Base-by-base conservation (phyloP, 2,329 filamentous ascomycete genomes). In the Monosporascus sp. region DNA sequence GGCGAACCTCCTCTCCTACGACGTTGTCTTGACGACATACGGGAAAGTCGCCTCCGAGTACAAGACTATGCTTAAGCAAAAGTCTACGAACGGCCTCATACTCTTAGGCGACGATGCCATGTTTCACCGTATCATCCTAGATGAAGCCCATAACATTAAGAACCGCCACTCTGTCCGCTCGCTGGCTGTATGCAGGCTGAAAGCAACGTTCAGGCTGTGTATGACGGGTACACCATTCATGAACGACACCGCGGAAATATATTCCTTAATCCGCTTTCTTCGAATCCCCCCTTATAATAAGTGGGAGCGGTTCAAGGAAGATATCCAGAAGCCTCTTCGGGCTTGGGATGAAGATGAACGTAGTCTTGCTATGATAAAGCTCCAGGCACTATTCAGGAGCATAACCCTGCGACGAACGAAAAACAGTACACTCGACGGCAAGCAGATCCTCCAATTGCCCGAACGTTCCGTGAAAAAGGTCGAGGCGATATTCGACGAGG, bases 201-300 rank as follows among this genome's bases (percentile, higher is more conserved):
- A 79, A 55, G 75, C 86, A n/a, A 77, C 73, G 28, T 83, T 88
- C 65, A 79, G 89, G 45, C 84, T 89, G 70, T 91, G 87, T 65
- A 81, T 94, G 72, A 92, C 87, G 6, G 89, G 89, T 20, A 94
- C 89, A 0, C 89, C 89, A 0, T 90, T 94, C 85, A 95, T 95
- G 88, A 97, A 96, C 62, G 85, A 80, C 15, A 82, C 93, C 2
- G 77, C 82, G 35, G 92, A 97, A 63, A 76, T 96, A 3, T 94
- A 83, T 64, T 88, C 90, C 1, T 74, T 96, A 15, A 77, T 96
- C 47, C 81, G 82, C 2, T 97, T 96, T 62, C 78, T 96, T 22
- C 78, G 80, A 2, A 92, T 96, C 63, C 79, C 78, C 54, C 91
- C 90, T 3, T 96, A 94, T 68, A 81, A 81, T 61, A 75, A 80